Base-by-base conservation (phyloP, 1,139 yeast species). In the Saccharomycopsis hybrid region DNA sequence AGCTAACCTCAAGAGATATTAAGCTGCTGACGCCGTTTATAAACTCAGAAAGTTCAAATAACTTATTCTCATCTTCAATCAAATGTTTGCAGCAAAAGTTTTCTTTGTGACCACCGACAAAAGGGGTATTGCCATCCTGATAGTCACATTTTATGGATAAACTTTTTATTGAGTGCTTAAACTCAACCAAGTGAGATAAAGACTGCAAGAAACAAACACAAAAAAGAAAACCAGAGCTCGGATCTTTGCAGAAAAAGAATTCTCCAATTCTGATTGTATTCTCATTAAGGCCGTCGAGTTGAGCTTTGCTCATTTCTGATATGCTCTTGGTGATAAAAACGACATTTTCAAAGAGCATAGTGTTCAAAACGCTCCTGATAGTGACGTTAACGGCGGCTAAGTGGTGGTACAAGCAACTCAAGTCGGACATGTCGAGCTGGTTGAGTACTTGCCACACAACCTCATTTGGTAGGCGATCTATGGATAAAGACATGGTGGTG, bases 361-460 rank as follows among this genome's bases (percentile, higher is more conserved):
- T 30, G 29, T 43, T 32, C 5, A 43, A 35, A 18, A 35, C 11
- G n/a, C n/a, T 35, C 24, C 29, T 18, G 7, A 43, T 25, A 4
- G 25, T 33, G 43, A 11, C 11, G 38, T 18, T 27, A 32, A 18
- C 8, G 28, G 35, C 30, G 5, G 36, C 37, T 8, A 18, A 35
- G 24, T 31, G 5, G 3, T 32, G 27, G 24, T 36, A 35, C 9
- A 46, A 8, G 24, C 13, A 32, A 9, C 25, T 8, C 5, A 46
- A 30, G 40, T 46, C 47, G n/a, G 30, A 4, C n/a, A 46, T 27
- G 8, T 48, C 41, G 13, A 46, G 35, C 5, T 41, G 47, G 33
- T 28, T 11, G 13, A 46, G 30, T 9, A 46, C 35, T 28, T 42
- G 29, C 30, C 13, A n/a, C 31, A 30, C 25, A 13, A 46, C n/a